Evolutionary conservation across 2,329 filamentous ascomycete genomes (phyloP).

Genomic region (Fusarium dimerum): DNA sequence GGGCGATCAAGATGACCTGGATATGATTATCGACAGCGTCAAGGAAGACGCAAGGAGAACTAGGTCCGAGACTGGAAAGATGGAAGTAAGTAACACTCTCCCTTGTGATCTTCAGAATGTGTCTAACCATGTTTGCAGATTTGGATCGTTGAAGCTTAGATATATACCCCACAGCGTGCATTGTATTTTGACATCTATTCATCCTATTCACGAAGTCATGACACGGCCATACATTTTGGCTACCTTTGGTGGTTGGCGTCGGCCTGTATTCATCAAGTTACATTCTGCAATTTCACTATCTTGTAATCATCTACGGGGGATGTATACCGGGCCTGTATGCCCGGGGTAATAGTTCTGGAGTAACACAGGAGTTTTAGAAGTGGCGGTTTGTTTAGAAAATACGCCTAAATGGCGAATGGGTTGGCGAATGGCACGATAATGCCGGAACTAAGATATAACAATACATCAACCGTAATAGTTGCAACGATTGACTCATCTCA

Average conservation of each 20-base stretch:
- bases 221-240: slow-evolving; percentile 4
- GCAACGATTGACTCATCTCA: no score
- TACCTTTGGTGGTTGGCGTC: neutral
- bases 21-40: slow-evolving; percentile 76
- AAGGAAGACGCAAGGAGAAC: slow-evolving; percentile 71
- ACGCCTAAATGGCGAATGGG: no score
- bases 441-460: no score
- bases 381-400: no score
- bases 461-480: no score
- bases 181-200: slow-evolving; percentile 23
- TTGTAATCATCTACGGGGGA: neutral
- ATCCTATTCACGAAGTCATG: slow-evolving; percentile 22
- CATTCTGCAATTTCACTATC: neutral
- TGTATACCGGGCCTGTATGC: neutral
- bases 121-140: slow-evolving; percentile 38
- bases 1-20: slow-evolving; percentile 93
- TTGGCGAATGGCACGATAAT: no score
- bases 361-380: no score
- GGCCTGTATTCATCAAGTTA: neutral
- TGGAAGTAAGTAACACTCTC: slow-evolving; percentile 71
- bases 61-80: slow-evolving; percentile 81
- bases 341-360: neutral
- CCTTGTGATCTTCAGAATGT: slow-evolving; percentile 11
- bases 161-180: slow-evolving; percentile 30
- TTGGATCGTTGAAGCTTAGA: slow-evolving; percentile 47